A percentile compares a stretch with the other conserved stretches of the same genome.
phyloP scores from a whole-genome alignment of 2,329 filamentous ascomycete genomes.

The Aspergillus transmontanensis region DNA sequence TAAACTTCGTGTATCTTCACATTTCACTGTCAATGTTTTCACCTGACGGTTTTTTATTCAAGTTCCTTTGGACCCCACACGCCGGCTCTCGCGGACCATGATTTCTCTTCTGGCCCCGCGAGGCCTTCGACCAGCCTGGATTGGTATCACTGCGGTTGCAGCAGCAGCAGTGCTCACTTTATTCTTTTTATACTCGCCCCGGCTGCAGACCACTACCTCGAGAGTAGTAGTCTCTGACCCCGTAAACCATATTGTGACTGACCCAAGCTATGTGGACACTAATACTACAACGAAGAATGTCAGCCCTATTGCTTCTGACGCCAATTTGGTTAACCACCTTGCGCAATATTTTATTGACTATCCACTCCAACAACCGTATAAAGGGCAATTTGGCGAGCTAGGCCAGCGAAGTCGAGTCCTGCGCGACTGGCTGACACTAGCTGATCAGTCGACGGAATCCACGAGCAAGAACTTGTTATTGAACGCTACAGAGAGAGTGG shows the following conservation, averaged over 20 bases:
- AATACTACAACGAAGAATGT: no score
- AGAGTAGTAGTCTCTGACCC: not conserved
- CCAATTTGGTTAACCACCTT: not conserved
- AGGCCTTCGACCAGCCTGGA: not conserved
- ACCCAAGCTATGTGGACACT: not conserved
- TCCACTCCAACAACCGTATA: slow-evolving; percentile 7
- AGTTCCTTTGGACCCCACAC: not conserved
- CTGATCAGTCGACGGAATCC: not conserved
- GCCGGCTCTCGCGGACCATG: not conserved
- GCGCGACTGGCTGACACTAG: slow-evolving; percentile 4
- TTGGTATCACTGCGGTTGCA: not conserved
- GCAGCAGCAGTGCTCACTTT: not conserved
- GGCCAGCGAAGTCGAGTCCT: slow-evolving; percentile 9
- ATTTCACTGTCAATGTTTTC: not conserved
- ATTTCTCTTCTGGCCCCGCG: not conserved
- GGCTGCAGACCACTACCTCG: not conserved
- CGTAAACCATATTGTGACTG: not conserved
- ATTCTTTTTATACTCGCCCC: not conserved
- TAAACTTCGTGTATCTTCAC: not conserved
- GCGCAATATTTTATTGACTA: slow-evolving; percentile 9
- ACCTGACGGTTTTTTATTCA: no score
- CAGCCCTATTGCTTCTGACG: no score
- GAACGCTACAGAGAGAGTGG: slow-evolving; percentile 3
- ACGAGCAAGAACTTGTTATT: not conserved
- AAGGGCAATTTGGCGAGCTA: slow-evolving; percentile 7